Evolutionary conservation across 2,329 filamentous ascomycete species (phyloP).

Genomic region (Ascochyta pisi): DNA sequence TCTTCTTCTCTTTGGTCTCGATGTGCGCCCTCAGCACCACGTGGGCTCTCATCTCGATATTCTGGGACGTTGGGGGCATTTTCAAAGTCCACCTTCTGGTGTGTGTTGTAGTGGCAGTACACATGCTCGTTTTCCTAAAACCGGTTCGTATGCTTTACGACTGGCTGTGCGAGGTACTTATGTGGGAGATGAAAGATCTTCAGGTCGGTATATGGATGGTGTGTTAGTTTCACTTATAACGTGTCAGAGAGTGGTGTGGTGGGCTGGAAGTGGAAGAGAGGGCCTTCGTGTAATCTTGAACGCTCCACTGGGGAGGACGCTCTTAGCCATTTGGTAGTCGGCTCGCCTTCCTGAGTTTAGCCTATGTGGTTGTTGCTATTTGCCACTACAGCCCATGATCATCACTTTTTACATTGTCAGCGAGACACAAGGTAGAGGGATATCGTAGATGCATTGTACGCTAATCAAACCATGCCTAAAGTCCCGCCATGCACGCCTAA

Average conservation of each 20-base stretch:
- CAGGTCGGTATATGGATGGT: constrained; percentile 1
- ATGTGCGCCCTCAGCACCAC: not conserved
- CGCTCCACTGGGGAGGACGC: too few species aligned
- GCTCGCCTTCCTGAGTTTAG: too few species aligned
- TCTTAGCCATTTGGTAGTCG: not conserved
- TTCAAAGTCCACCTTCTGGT: too few species aligned
- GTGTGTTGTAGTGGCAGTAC: not conserved
- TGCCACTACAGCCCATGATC: too few species aligned
- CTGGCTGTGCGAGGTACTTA: not conserved
- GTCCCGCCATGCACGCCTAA: constrained; percentile 13
- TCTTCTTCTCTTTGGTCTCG: not conserved
- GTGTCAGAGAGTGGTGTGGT: too few species aligned
- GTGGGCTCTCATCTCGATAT: not conserved
- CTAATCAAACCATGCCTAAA: constrained; percentile 13
- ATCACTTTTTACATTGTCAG: not conserved
- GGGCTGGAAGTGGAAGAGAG: too few species aligned
- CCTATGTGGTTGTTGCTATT: too few species aligned
- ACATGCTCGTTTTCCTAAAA: not conserved
- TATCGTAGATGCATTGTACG: constrained; percentile 17
- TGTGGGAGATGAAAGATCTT: not conserved
- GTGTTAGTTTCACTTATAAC: not conserved
- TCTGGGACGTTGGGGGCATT: not conserved
- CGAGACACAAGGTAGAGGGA: not conserved
- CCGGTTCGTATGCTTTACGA: not conserved
- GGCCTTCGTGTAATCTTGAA: too few species aligned